A percentile compares a stretch with the other conserved stretches of the same genome.
Evolutionary conservation across 2,329 filamentous ascomycete genomes (phyloP).

Genomic region (Xylaria polymorpha): DNA sequence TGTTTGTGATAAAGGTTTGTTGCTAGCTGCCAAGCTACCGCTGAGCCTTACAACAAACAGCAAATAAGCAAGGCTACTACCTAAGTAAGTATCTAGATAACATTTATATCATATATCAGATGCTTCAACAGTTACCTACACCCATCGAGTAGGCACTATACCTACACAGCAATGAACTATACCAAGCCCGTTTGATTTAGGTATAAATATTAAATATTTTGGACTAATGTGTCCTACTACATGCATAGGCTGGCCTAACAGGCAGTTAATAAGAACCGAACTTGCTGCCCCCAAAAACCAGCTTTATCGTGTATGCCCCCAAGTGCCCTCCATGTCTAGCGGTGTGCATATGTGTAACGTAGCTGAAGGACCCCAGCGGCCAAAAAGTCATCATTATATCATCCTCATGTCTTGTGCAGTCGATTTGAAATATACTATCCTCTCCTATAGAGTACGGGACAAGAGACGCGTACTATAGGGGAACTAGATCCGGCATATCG

Average conservation of each 20-base stretch:
- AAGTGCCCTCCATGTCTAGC: background rate
- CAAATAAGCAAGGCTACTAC: background rate
- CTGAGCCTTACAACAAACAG: background rate
- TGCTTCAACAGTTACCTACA: background rate
- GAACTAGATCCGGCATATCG: constrained; percentile 6
- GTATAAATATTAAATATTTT: background rate
- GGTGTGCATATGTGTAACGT: background rate
- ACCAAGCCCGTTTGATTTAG: background rate
- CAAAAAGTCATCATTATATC: background rate
- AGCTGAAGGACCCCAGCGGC: background rate
- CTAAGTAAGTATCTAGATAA: too few relatives aligned
- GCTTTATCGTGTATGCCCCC: background rate
- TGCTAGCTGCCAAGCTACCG: too few relatives aligned
- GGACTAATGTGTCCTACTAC: background rate
- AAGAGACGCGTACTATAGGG: background rate
- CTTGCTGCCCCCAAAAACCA: background rate
- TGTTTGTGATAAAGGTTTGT: too few relatives aligned
- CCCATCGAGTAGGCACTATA: too few relatives aligned
- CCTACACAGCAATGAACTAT: background rate
- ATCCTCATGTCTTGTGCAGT: background rate
- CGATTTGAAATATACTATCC: background rate
- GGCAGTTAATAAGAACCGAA: background rate
- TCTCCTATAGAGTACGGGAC: background rate
- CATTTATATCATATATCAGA: background rate
- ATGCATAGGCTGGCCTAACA: background rate